Evolutionary conservation across 225 moss, liverwort and hornwort species (phyloP), one percentile per base, ranked within the genome.

Genomic region (Climacium dendroides): DNA sequence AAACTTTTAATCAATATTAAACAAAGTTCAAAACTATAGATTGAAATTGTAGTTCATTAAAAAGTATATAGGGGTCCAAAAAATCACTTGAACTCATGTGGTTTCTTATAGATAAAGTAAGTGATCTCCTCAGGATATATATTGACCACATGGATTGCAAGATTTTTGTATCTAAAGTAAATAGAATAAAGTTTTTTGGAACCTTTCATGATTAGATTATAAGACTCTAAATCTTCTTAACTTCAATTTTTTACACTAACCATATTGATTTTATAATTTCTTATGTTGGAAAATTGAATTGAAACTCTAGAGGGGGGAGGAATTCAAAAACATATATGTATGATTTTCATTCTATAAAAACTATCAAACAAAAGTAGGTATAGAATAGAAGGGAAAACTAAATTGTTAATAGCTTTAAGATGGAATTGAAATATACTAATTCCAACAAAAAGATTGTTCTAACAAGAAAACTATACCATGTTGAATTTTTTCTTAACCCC

Each of bases 221-320:
- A 35, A 53, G 5, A 9, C 3, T 35, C 14, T 23, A 1, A 23
- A 75, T 52, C 22, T 34, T 74, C 3, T 35, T 35, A 23, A 9
- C 7, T 50, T 19, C 3, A n/a, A 28, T 4, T 19, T 34, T 74
- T 52, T 53, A 5, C 7, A 53, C 6, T 23, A 15, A 0, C 6
- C 1, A 23, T 53, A 9, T 23, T 76, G 4, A 23, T 35, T 53
- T 35, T 53, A 35, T 53, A 53, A 52, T 23, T 22, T 75, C 0
- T 22, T 22, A 14, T 35, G 5, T 34, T 52, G 2, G 52, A 23
- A 52, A 52, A 12, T 50, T 35, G 3, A 50, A 20, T 34, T 8
- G 8, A 20, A 0, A 8, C 5, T 50, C 0, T 52, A 29, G n/a
- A n/a, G 1, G 1, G 1, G 3, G 13, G 10, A 13, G 6, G 18